These are phyloP conservation scores for Geotrichum macrosporum DNA, from an alignment of 1,139 yeast genomes.

Conservation along the genomic window DNA sequence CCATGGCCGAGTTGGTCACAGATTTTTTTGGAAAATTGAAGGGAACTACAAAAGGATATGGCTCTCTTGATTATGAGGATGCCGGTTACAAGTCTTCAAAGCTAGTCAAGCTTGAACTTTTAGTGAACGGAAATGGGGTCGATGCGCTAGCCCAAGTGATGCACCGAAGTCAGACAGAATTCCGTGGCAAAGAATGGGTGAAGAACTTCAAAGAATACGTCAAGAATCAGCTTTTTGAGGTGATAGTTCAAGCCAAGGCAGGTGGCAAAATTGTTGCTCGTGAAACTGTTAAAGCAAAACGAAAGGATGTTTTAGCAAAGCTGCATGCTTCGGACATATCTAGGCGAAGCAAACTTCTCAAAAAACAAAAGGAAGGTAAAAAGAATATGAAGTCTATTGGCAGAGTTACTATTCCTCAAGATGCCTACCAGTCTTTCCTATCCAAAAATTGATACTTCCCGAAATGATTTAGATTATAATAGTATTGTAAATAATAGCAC, in stretches of 20 bases:
- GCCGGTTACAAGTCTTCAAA: constrained; percentile 78
- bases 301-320: constrained; percentile 89
- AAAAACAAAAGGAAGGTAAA: constrained; percentile 91
- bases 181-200: constrained; percentile 77
- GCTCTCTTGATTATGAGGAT: constrained; percentile 91
- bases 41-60: constrained; percentile 87
- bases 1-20: constrained; percentile 85
- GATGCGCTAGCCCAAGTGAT: constrained; percentile 91
- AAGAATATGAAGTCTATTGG: constrained; percentile 79
- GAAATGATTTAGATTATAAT: background rate
- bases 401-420: constrained; percentile 69
- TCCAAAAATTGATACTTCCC: constrained; percentile 24
- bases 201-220: constrained; percentile 73
- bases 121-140: constrained; percentile 84
- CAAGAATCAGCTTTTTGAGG: constrained; percentile 81
- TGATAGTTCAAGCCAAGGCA: constrained; percentile 88
- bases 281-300: constrained; percentile 86
- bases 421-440: constrained; percentile 54
- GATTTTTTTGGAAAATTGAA: constrained; percentile 92
- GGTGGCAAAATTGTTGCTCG: constrained; percentile 78
- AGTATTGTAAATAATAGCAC: constrained; percentile 4
- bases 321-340: constrained; percentile 92
- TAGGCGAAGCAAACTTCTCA: constrained; percentile 80
- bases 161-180: constrained; percentile 73
- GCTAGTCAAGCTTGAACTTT: constrained; percentile 78